Evolutionary conservation across 1,284 basidiomycete genomes (phyloP), one percentile per base, ranked within the genome.

Genomic region (Schizophyllum amplum): DNA sequence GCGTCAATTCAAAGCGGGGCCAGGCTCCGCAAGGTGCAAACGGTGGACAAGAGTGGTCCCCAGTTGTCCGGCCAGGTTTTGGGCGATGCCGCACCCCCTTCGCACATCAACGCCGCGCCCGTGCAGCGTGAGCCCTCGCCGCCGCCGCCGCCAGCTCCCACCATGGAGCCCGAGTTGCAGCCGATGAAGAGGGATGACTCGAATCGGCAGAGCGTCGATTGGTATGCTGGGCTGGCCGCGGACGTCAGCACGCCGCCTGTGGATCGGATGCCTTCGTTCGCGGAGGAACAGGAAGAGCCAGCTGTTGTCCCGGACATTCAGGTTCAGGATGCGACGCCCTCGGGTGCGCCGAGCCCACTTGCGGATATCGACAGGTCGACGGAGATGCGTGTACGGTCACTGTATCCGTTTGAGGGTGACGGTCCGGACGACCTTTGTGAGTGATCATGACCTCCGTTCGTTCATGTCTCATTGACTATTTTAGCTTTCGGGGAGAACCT

Each of bases 171-270:
- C 15, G 23, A 7, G 48, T 20, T 20, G 13, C 13, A 50, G 24
- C 21, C 48, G 5, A 42, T 42, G 33, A 9, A 42, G 33, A 15
- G n/a, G 6, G 21, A 33, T 20, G 55, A 51, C 46, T 80, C 71
- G 54, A 84, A 92, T 66, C 80, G 89, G 60, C 89, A 94, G 69
- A 90, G 86, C 24, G 89, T 97, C 9, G 94, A 94, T 67, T 98
- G 95, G 95, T 92, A 92, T 68, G 81, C 85, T 56, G 88, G 86
- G 47, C 77, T 96, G n/a, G 94, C 94, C 7, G 86, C 87, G 47
- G 92, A 96, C 70, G 70, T 70, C 5, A 70, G 70, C 49, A 57
- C 59, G 42, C 61, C 62, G n/a, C 62, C 67, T 27, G 71, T 79
- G 17, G 72, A 78, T 51, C 70, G 69, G 55, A 63, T 88, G 57